Evolutionary conservation across 352 stramenopile species (phyloP), one percentile per base, ranked within the genome.

Genomic region (Labyrinthula sp.): DNA sequence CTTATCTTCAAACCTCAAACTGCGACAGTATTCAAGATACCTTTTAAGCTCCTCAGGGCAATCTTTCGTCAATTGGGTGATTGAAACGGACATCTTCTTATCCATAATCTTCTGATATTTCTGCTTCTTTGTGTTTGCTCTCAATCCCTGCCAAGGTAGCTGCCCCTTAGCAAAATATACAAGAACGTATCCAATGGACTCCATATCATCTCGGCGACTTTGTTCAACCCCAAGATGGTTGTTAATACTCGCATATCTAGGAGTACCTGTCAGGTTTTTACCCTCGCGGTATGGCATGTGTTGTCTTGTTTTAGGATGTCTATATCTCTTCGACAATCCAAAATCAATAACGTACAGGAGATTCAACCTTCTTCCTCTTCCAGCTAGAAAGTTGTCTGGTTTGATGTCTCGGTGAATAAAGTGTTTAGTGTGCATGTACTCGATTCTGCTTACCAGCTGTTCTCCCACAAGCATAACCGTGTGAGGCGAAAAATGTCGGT

Each of bases 21-120:
- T 73, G 28, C 79, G 68, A 58, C 75, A 89, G 60, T 93, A 92
- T 5, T 71, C 60, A 10, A 70, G 56, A 47, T 71, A 70, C 33
- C 57, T 61, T 33, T 48, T 38, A 45, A 70, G 67, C 52, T 70
- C 62, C 22, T 64, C 61, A 9, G 63, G 63, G 25, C 60, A 65
- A 18, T 58, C 63, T 28, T 66, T 63, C 41, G 63, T 71, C 2
- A 70, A 41, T 5, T 54, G 37, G 12, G 47, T 49, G 17, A 71
- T 64, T 6, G 61, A 41, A 15, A 59, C 59, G 23, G 56, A 64
- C 38, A 91, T 89, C 63, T 92, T 92, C 34, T 76, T 72, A 54
- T 92, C 79, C 76, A 90, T 89, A 61, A 91, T 91, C 25, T 78
- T 71, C 54, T 89, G 69, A 58, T 93, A 92, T 65, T 93, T 93